These are phyloP conservation scores for Sclerospora graminicola DNA, from an alignment of 352 stramenopile genomes.

Conservation along the genomic window DNA sequence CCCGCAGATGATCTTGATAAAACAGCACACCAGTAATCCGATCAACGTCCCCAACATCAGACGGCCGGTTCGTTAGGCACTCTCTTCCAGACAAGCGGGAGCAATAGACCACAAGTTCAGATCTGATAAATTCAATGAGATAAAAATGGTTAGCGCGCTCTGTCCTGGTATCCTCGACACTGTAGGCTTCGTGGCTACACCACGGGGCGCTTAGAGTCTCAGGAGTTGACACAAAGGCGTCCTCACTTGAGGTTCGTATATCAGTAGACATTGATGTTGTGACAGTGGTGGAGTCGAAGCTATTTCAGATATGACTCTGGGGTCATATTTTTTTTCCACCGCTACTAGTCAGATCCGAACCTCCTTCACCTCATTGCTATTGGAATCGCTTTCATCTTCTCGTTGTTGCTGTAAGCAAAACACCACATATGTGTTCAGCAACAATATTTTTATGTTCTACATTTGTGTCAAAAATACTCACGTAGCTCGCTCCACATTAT, in stretches of 20 bases:
- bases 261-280: constrained; percentile 2
- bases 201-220: constrained; percentile 8
- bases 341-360: neutral
- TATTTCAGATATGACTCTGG: constrained; percentile 1
- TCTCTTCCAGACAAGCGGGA: constrained; percentile 16
- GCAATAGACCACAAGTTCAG: constrained; percentile 37
- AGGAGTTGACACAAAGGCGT: constrained; percentile 10
- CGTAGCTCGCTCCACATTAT: constrained; percentile 2
- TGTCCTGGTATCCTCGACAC: constrained; percentile 7
- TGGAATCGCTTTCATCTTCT: constrained; percentile 16
- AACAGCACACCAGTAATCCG: constrained; percentile 33
- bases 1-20: constrained; percentile 34
- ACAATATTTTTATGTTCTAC: neutral
- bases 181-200: constrained; percentile 7
- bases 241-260: constrained; percentile 17
- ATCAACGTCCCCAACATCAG: constrained; percentile 15
- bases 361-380: constrained; percentile 1
- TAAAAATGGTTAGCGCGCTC: constrained; percentile 24
- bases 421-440: neutral
- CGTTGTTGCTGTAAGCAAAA: constrained; percentile 12
- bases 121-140: constrained; percentile 40
- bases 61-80: constrained; percentile 1
- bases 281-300: constrained; percentile 15
- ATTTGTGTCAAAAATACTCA: constrained; percentile 7
- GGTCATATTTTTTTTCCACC: neutral